Percentiles rank a stretch among this genome's conserved stretches.
These are phyloP conservation scores for Solanum hybrid DNA, from an alignment of 305 asterid genomes.

Conservation along the genomic window DNA sequence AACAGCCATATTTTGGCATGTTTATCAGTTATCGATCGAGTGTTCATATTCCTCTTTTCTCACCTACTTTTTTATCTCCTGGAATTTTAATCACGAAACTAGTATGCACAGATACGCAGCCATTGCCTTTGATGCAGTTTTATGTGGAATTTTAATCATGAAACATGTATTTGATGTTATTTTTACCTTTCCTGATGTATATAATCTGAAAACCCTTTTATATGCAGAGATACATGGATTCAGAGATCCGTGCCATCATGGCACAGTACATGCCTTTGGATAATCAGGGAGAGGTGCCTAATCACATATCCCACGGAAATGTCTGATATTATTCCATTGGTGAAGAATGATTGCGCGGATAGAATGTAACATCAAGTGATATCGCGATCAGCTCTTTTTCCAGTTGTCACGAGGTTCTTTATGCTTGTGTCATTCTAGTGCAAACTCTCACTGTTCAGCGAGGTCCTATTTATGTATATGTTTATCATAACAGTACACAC, in stretches of 20 bases:
- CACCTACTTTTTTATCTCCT: neutral
- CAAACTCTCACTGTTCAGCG: neutral
- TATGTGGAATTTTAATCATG: neutral
- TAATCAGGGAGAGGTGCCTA: constrained; percentile 59
- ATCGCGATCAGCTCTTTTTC: neutral
- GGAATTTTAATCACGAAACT: neutral
- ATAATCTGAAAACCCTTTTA: neutral
- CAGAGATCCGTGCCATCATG: constrained; percentile 93
- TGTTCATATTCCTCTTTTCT: neutral
- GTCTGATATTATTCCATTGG: constrained; percentile 12
- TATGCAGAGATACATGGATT: constrained; percentile 79
- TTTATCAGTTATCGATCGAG: neutral
- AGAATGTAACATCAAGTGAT: neutral
- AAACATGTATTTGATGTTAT: neutral
- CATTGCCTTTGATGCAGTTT: neutral
- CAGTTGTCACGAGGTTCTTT: neutral
- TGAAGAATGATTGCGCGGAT: neutral
- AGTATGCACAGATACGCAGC: neutral
- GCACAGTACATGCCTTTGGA: constrained; percentile 96
- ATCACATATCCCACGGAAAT: constrained; percentile 18
- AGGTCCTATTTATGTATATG: constrained; percentile 11
- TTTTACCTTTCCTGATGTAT: neutral
- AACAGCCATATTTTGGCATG: neutral
- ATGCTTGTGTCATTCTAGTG: neutral
- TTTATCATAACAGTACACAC: neutral